Evolutionary conservation across 192 early-diverging fungal species (phyloP).

Genomic region (Umbelopsis isabellina): DNA sequence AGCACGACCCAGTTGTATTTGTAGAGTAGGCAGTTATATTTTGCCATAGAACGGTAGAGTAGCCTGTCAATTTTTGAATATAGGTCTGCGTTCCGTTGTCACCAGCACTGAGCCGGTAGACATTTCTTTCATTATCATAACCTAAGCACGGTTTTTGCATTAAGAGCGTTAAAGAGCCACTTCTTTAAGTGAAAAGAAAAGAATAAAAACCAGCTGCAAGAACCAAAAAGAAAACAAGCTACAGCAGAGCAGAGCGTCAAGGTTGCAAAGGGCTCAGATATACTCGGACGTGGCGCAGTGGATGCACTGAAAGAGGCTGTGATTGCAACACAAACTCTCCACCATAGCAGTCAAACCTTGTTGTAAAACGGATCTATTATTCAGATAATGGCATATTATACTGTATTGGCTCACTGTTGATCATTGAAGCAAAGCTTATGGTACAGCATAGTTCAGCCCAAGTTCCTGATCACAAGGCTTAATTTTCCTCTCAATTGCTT

Average conservation of each 20-base stretch:
- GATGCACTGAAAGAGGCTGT: background rate
- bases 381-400: too few species aligned
- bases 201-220: background rate
- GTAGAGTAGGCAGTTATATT: background rate
- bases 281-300: slow-evolving; percentile 3
- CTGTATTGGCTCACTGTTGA: too few species aligned
- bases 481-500: too few species aligned
- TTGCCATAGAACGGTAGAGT: background rate
- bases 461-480: too few species aligned
- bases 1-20: background rate
- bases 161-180: background rate
- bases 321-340: background rate
- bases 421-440: too few species aligned
- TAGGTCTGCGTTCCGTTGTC: background rate
- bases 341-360: too few species aligned
- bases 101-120: background rate
- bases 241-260: background rate
- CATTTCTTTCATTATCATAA: slow-evolving; percentile 6
- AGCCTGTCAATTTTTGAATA: slow-evolving; percentile 7
- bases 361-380: too few species aligned
- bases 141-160: slow-evolving; percentile 12
- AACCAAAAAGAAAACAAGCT: background rate
- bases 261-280: background rate
- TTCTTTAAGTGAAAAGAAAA: background rate
- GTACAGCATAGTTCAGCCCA: too few species aligned